Evolutionary conservation across 106 monocot species (phyloP), one percentile per base, ranked within the genome.

Genomic region (Phalaenopsis equestris): DNA sequence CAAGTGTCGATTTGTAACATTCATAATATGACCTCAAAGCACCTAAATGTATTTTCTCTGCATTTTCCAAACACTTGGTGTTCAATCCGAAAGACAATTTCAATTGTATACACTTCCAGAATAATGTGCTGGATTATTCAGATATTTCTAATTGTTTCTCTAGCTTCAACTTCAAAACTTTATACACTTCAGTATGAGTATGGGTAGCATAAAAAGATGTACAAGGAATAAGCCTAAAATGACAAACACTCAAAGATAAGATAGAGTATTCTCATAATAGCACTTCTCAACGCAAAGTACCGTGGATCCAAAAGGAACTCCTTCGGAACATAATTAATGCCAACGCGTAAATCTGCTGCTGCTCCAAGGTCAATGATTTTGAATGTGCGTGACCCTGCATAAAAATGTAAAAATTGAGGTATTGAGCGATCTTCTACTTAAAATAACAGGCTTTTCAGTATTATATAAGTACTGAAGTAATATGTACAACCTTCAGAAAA

Each of bases 321-420:
- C 80, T 93, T 96, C 37, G 96, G 96, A 57, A 96, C 87, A 80
- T 96, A 96, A 76, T 96, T 96, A 64, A 96, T 96, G 68, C 96
- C 96, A 12, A 96, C 96, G 67, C 96, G 85, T 72, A 96, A 87
- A 84, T 96, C 96, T 61, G 96, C 68, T 77, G 96, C 96, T 76
- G 96, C 96, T 82, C 96, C 96, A 80, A 96, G 96, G 78, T 96
- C 96, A 82, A 96, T 96, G 47, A 96, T 96, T 91, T 96, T 96
- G 83, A 96, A 96, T 65, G 80, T 80, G 15, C 93, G 91, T 55
- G 88, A 30, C 42, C 84, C 96, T 96, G 81, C 17, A 86, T 77
- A 46, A 46, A 75, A 67, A 52, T 8, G 64, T 23, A 65, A 6
- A 8, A 65, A 65, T 65, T 21, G 6, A 10, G 24, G 64, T 6